Base-by-base conservation (phyloP, 2,329 filamentous ascomycete genomes). In the Penicillium aurantiogriseum region DNA sequence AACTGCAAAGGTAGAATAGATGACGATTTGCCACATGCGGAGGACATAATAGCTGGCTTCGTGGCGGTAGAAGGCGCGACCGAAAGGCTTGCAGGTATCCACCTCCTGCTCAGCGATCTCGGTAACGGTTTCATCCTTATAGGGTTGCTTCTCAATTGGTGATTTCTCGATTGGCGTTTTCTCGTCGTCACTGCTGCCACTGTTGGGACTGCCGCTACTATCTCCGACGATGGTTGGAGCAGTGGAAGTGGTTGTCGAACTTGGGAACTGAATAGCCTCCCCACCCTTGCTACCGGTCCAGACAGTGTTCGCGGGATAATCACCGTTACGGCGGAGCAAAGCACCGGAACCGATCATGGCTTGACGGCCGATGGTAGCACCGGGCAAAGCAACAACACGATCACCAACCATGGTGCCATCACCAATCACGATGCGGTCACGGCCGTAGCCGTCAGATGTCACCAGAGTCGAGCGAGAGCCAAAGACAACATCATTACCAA, bases 401-500 rank as follows among this genome's bases (percentile, higher is more conserved):
- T 85, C 83, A 2, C 82, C 83, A 57, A 85, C 79, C 83, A 85
- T 85, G 21, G 81, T 77, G 1, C 79, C 72, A 55, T 80, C 76
- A 7, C 72, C 68, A 48, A 85, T 77, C 13, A 69, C 74, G 46
- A 85, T 74, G 9, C 64, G 71, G 15, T 81, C 80, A 11, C 79
- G 80, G 0, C 83, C 79, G 23, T 67, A 70, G 3, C 77, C 80
- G 64, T 85, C 83, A 0, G 81, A 80, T 1, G 81, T 85, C 31
- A 84, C 69, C 0, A 85, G 63, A 55, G 83, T 77, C 3, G 82
- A 79, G 3, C 82, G 77, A 13, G 82, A 84, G 0, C 83, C 83
- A 60, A 85, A 85, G 10, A 85, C 81, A n/a, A 85, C 82, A 67
- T 85, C 80, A 55, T 84, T 78, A 10, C 83, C 83, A 58, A 85